Base-by-base conservation (phyloP, 305 asterid genomes). In the Salvia sclarea region DNA sequence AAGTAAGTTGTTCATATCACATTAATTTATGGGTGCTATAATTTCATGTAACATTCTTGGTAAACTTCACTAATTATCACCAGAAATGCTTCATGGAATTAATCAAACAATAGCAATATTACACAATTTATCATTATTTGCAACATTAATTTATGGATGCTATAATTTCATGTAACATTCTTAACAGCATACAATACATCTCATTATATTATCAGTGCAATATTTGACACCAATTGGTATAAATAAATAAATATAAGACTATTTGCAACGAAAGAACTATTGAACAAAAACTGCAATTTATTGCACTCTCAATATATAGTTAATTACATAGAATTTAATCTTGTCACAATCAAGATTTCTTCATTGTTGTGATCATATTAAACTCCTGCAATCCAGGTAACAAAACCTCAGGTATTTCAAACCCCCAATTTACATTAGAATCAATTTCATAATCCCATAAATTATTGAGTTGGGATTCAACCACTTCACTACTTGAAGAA, bases 361-460 rank as follows among this genome's bases (percentile, higher is more conserved):
- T 47, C 33, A 58, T 16, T n/a, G 8, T 16, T n/a, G 8, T 57
- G 44, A 33, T 11, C 50, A 41, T 16, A n/a, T n/a, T n/a, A 37
- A 22, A 58, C 52, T 76, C 68, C 69, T 40, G 50, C 21, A 25
- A 68, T 31, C 67, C 67, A 3, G 67, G 67, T 14, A 61, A 61
- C 9, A 69, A 18, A 2, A 43, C 8, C 5, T 61, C 73, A 30
- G 70, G 65, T 17, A 72, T 47, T 18, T 69, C 76, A 43, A 59
- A 76, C 7, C 52, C 71, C 67, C 76, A 74, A 61, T 24, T 43
- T n/a, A 53, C 10, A 43, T 74, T 64, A 5, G 81, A 70, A 43
- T 78, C 80, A 28, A 78, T 71, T 69, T 71, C 79, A 30, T 64
- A 80, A 59, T 85, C 88, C 81, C 80, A 80, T 38, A 70, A 61